Evolutionary conservation across 305 asterid species (phyloP), one percentile per base, ranked within the genome.

Genomic region (Fraxinus floribunda): DNA sequence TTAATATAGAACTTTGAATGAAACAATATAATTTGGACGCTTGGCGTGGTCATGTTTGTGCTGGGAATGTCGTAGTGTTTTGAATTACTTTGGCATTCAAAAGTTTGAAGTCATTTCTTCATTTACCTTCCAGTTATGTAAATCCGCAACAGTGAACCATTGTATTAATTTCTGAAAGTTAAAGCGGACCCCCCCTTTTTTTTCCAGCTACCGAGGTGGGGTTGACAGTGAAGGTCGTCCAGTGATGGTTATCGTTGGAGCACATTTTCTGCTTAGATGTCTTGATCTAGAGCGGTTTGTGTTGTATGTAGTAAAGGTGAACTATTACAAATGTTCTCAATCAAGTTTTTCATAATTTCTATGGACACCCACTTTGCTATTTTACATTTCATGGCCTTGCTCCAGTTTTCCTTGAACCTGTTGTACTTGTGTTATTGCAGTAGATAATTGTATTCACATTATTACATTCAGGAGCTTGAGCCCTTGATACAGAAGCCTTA

Each of bases 401-500:
- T 75, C 78, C 29, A 20, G 22, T 62, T 62, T 84, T 78, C 41
- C 75, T 81, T 82, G 68, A 75, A 57, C 73, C 76, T 24, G 66
- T 64, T 62, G 32, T 18, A 18, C 10, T 64, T 3, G 22, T 52
- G 71, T 44, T 75, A 44, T 78, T 32, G 44, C 76, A 57, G 57
- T 29, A 9, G 60, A 77, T 44, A 60, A 68, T 76, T 70, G 39
- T 4, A 80, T 83, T 55, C 11, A 39, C n/a, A 52, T 18, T 55
- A 70, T 72, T 79, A 73, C 75, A 72, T 86, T 85, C 93, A 94
- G 99, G 97, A 95, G 92, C 93, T 96, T 57, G 98, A 94, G 86
- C 96, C 99, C 78, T 84, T 96, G 90, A 93, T 96, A 79, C 98
- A 96, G 91, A 96, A 94, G 93, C 98, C 99, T 71, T 94, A 93